These are phyloP conservation scores for Ustulina deusta DNA, from an alignment of 2,329 filamentous ascomycete species.

Conservation along the genomic window DNA sequence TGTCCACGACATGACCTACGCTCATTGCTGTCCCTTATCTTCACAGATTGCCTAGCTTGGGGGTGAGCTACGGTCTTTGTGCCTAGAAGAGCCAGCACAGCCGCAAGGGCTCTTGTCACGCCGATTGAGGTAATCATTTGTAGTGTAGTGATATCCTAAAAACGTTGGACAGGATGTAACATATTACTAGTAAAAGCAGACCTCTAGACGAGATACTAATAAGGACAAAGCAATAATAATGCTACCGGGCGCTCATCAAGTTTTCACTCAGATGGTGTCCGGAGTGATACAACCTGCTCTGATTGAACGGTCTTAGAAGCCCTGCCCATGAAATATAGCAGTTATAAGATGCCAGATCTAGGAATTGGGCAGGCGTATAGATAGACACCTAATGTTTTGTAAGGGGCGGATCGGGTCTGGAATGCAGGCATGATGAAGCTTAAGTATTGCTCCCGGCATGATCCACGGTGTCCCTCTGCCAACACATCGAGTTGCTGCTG, in stretches of 20 bases:
- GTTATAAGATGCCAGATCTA: not conserved
- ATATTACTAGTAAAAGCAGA: not conserved
- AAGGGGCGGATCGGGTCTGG: slow-evolving; percentile 6
- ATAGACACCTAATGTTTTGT: not conserved
- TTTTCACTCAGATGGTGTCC: not conserved
- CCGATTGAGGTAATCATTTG: slow-evolving; percentile 28
- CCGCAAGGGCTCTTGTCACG: slow-evolving; percentile 20
- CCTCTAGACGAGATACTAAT: not conserved
- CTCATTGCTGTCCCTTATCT: slow-evolving; percentile 19
- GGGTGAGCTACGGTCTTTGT: slow-evolving; percentile 26
- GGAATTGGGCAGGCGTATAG: not conserved
- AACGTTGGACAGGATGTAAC: not conserved
- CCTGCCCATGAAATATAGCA: not conserved
- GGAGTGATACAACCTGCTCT: not conserved
- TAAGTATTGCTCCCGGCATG: slow-evolving; percentile 18
- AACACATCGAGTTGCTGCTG: slow-evolving; percentile 31
- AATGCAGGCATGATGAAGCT: slow-evolving; percentile 25
- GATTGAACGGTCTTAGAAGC: not conserved
- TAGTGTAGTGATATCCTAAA: slow-evolving; percentile 14
- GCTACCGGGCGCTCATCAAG: slow-evolving; percentile 2
- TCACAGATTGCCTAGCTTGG: slow-evolving; percentile 19
- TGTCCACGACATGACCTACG: slow-evolving; percentile 23
- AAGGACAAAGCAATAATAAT: not conserved
- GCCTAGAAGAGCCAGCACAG: slow-evolving; percentile 30
- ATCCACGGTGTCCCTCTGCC: slow-evolving; percentile 28